phyloP scores from a whole-genome alignment of 2,329 filamentous ascomycete genomes.

The Alternaria atra region DNA sequence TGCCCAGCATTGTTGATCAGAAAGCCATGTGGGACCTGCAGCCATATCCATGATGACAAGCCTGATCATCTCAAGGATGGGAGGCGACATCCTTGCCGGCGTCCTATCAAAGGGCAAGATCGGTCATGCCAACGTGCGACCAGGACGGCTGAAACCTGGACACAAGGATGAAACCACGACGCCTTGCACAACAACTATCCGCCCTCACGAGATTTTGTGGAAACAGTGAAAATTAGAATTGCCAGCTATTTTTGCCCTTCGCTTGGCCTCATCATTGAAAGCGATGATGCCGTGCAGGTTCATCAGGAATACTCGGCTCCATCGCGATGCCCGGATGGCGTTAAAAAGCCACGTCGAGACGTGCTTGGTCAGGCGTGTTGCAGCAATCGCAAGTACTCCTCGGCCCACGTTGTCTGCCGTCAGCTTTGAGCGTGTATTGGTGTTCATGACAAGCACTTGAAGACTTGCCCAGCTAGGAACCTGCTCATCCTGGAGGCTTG shows the following conservation, averaged over 20 bases:
- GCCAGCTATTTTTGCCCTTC: not conserved
- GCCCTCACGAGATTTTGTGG: not conserved
- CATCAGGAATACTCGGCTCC: not conserved
- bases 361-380: not conserved
- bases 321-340: slow-evolving; percentile 1
- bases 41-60: slow-evolving; percentile 6
- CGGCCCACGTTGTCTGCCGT: not conserved
- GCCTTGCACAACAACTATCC: not conserved
- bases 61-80: slow-evolving; percentile 13
- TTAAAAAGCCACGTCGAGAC: not conserved
- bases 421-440: not conserved
- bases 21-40: slow-evolving; percentile 15
- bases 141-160: slow-evolving; percentile 1
- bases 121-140: not conserved
- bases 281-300: not conserved
- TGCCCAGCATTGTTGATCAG: slow-evolving; percentile 5
- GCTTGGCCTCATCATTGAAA: not conserved
- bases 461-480: not conserved
- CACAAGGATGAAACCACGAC: not conserved
- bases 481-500: not conserved
- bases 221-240: not conserved
- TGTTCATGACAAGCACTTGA: not conserved
- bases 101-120: not conserved
- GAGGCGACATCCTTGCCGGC: not conserved
- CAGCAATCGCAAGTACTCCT: not conserved